A percentile compares a stretch with the other conserved stretches of the same genome.
Evolutionary conservation across 176 grass and related monocot genomes (phyloP).

Genomic region (Triticum dicoccoides): DNA sequence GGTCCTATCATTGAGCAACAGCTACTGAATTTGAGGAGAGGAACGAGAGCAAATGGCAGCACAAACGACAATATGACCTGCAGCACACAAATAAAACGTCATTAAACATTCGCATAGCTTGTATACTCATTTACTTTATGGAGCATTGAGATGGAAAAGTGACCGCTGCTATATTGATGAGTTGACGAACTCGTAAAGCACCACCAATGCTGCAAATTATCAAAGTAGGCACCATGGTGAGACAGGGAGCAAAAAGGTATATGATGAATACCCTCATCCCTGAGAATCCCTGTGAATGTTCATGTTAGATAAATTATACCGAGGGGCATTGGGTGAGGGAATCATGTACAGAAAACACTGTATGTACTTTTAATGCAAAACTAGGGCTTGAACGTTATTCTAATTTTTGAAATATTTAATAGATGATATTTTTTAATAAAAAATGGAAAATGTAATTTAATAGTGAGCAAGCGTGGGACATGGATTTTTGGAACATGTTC

Average conservation of each 20-base stretch:
- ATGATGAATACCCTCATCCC: conserved; percentile 69
- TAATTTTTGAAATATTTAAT: neutral
- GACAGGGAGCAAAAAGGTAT: conserved; percentile 58
- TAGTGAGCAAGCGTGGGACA: neutral
- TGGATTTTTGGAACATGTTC: neutral
- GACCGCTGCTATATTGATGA: conserved; percentile 84
- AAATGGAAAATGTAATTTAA: neutral
- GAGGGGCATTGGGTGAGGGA: neutral
- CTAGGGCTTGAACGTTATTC: neutral
- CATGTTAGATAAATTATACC: neutral
- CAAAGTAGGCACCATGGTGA: conserved; percentile 66
- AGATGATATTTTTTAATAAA: neutral
- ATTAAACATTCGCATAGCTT: neutral
- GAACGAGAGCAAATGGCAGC: conserved; percentile 75
- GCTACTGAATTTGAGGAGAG: conserved; percentile 89
- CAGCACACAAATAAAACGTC: conserved; percentile 2
- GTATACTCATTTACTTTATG: neutral
- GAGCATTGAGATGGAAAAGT: neutral
- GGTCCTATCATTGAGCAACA: conserved; percentile 40
- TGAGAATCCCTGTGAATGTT: conserved; percentile 66
- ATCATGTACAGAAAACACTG: neutral
- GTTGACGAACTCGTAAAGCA: conserved; percentile 31
- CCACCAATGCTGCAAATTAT: conserved; percentile 56
- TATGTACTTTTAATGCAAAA: neutral
- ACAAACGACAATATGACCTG: conserved; percentile 78